Evolutionary conservation across 2,329 filamentous ascomycete species (phyloP).

Genomic region (Talaromyces albobiverticillius): DNA sequence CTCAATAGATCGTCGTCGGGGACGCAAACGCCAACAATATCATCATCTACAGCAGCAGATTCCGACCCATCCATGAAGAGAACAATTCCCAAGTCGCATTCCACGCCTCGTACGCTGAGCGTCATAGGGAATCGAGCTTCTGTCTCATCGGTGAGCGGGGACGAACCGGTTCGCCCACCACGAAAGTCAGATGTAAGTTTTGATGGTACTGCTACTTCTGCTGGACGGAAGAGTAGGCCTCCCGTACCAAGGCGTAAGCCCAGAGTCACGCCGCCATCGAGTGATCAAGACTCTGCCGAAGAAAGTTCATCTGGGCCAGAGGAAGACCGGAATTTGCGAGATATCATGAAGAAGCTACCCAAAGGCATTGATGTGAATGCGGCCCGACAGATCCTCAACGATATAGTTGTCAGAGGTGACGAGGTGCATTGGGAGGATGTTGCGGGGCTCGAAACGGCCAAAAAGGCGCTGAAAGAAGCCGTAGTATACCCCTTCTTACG

Average conservation of each 20-base stretch:
- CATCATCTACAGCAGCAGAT: not conserved
- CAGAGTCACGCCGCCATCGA: slow-evolving; percentile 46
- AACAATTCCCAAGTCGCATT: slow-evolving; percentile 13
- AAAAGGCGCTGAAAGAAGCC: slow-evolving; percentile 87
- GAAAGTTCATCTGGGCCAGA: slow-evolving; percentile 48
- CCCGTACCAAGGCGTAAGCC: slow-evolving; percentile 29
- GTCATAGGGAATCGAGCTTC: slow-evolving; percentile 8
- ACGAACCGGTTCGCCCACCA: slow-evolving; percentile 28
- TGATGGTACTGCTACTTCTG: slow-evolving; percentile 7
- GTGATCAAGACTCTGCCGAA: slow-evolving; percentile 40
- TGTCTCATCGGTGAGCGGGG: slow-evolving; percentile 31
- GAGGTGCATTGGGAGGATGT: slow-evolving; percentile 94
- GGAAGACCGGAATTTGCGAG: slow-evolving; percentile 59
- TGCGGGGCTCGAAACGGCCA: slow-evolving; percentile 84
- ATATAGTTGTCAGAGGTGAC: slow-evolving; percentile 91
- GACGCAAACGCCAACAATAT: slow-evolving; percentile 10
- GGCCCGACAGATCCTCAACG: slow-evolving; percentile 89
- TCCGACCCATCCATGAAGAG: not conserved
- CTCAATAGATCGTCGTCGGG: slow-evolving; percentile 15
- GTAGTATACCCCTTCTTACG: slow-evolving; percentile 96
- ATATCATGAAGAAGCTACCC: slow-evolving; percentile 73
- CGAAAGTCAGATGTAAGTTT: slow-evolving; percentile 15
- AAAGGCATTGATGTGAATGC: slow-evolving; percentile 76
- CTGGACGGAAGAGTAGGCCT: slow-evolving; percentile 24
- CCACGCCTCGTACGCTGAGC: slow-evolving; percentile 10